Conservation (phyloP, 768 basidiomycete species). For the Suillus americanus region DNA sequence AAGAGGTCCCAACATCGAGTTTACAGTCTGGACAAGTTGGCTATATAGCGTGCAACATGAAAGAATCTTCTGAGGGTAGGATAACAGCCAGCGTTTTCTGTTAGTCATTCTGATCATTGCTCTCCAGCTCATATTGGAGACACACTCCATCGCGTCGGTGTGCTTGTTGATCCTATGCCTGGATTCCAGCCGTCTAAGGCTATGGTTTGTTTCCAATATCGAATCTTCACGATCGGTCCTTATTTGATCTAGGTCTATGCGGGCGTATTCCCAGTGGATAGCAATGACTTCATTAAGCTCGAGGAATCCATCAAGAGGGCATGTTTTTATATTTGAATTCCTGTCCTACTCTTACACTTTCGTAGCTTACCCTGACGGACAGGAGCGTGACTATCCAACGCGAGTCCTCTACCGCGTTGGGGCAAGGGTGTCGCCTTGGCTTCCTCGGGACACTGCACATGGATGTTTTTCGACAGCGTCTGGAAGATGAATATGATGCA, state of each 20-base stretch:
- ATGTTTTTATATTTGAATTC: constrained; percentile 23
- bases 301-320: constrained; percentile 95
- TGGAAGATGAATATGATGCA: constrained; percentile 96
- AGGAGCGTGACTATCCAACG: constrained; percentile 87
- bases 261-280: constrained; percentile 92
- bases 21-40: constrained; percentile 83
- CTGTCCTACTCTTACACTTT: constrained; percentile 10
- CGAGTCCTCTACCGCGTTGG: constrained; percentile 91
- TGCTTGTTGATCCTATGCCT: constrained; percentile 77
- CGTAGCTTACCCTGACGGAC: constrained; percentile 79
- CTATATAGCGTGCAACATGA: constrained; percentile 95
- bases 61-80: constrained; percentile 88
- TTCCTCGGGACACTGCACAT: constrained; percentile 96
- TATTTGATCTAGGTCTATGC: constrained; percentile 74
- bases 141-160: constrained; percentile 78
- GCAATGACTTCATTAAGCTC: constrained; percentile 86
- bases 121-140: constrained; percentile 87
- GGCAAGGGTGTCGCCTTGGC: constrained; percentile 92
- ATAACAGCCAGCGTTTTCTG: background rate
- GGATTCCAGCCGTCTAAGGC: constrained; percentile 92
- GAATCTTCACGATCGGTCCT: constrained; percentile 2
- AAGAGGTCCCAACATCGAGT: constrained; percentile 71
- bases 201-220: constrained; percentile 58
- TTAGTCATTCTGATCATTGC: constrained; percentile 6
- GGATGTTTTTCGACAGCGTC: constrained; percentile 92